Evolutionary conservation across 2,329 filamentous ascomycete species (phyloP).

Genomic region (Hypoxylon sp.): DNA sequence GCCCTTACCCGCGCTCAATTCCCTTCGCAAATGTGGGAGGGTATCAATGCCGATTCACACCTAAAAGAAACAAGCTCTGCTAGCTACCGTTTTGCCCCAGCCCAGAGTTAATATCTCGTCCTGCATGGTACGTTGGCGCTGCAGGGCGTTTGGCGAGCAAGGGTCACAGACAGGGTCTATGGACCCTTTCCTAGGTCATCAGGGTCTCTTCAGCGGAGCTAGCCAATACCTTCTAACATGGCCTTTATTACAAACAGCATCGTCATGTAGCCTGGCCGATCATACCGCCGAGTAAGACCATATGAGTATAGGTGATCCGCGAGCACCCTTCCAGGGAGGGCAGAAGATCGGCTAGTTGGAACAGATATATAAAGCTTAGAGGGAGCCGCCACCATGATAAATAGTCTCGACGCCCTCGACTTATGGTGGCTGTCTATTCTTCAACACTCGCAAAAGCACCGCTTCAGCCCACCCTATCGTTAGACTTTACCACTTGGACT

Average conservation of each 20-base stretch:
- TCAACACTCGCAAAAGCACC: constrained; percentile 31
- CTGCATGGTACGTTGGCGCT: constrained; percentile 23
- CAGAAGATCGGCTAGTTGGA: constrained; percentile 28
- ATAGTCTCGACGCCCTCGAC: constrained; percentile 44
- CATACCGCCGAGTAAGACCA: constrained; percentile 44
- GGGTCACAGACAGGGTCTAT: constrained; percentile 39
- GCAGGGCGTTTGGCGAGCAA: constrained; percentile 26
- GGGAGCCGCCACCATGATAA: constrained; percentile 41
- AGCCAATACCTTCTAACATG: constrained; percentile 27
- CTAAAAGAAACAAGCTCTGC: constrained; percentile 33
- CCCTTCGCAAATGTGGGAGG: constrained; percentile 16
- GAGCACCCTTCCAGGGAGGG: constrained; percentile 35
- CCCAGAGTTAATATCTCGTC: constrained; percentile 24
- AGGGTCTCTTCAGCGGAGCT: constrained; percentile 25
- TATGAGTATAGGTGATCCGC: constrained; percentile 37
- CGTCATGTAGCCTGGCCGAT: constrained; percentile 39
- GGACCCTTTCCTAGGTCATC: constrained; percentile 25
- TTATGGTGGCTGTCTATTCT: constrained; percentile 22
- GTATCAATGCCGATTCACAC: constrained; percentile 27
- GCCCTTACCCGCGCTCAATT: constrained; percentile 18
- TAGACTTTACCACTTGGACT: constrained; percentile 25
- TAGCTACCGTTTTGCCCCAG: constrained; percentile 39
- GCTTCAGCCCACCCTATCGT: constrained; percentile 9
- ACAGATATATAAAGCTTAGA: constrained; percentile 30
- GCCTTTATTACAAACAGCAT: constrained; percentile 34